Evolutionary conservation across 441 rosid species (phyloP), one percentile per base, ranked within the genome.

Genomic region (Sinapis alba): DNA sequence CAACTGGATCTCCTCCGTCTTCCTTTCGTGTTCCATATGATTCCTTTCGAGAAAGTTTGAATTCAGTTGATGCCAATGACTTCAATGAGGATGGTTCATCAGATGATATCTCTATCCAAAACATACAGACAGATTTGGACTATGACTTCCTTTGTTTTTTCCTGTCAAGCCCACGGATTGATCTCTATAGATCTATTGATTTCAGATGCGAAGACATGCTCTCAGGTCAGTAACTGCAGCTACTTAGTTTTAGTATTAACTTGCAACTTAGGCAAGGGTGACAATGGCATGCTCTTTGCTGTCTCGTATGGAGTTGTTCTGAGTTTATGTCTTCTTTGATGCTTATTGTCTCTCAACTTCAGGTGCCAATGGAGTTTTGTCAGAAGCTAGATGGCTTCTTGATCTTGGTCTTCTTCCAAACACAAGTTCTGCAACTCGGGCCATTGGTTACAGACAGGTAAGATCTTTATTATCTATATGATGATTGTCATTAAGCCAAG

Each of bases 391-490:
- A 77, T 85, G 91, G 92, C 97, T 92, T 79, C 92, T 94, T 58
- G 90, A 92, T 67, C 50, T 36, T 36, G 96, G 97, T 75, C 90
- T 92, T 72, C 91, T 83, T 72, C 98, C 98, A 71, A 88, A 88
- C 83, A 77, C 97, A 63, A 90, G 84, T 69, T 82, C 97, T 76
- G 90, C 97, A 74, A 94, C 97, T 75, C 87, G 97, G 74, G 97
- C 98, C 69, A 90, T 94, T 81, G 98, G 97, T 64, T 94, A 91
- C 69, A 89, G 88, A 86, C 98, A 91, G 82, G 98, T 94, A 78
- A 64, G 78, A 64, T 51, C 57, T 68, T 50, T 10, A 26, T 20
- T 28, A 24, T 38, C 58, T 51, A 4, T 62, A 34, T 28, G 26
- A 21, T 19, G 27, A 23, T 21, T 66, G 47, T 20, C 43, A 18